Base-by-base conservation (phyloP, 108 stramenopile genomes). In the Fistulifera solaris region DNA sequence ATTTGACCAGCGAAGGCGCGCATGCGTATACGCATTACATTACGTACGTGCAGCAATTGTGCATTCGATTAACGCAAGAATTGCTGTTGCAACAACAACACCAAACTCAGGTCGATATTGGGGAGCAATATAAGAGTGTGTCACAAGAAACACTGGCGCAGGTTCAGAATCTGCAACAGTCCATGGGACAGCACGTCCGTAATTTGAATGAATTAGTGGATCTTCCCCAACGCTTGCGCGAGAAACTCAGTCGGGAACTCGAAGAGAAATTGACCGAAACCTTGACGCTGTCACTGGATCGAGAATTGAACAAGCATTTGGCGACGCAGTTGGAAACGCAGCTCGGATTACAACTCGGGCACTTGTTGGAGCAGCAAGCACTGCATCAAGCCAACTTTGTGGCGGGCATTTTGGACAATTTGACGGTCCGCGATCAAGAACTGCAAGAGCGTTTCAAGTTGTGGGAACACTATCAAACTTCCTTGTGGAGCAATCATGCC, bases 21-120 rank as follows among this genome's bases (percentile, higher is more conserved):
- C 52, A 41, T 15, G 46, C 65, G 0, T 72, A 72, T 40, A 66
- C 71, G 1, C 65, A 65, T 44, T 72, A 66, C 25, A 40, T 72
- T 27, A 57, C 59, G 11, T 61, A 72, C 35, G 60, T 72, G 25
- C 52, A 66, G 22, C 50, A 62, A 28, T 44, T 72, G 4, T 72
- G 71, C 45, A 62, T 56, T 28, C 65, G 71, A 17, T 41, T 72
- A 19, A 50, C 59, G 4, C 59, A 56, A 17, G 71, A 72, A 50
- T 25, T 48, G 19, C 23, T 62, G 28, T 22, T 65, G 54, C 13
- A 21, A 23, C 25, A 57, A 12, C 65, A 58, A 27, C 44, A 62
- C 38, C 18, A 62, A 52, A 49, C 11, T 6, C 31, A 35, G 8
- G 31, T 35, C 31, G 31, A 35, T 35, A 35, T 35, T 35, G 31